These are phyloP conservation scores for Meredithiella fracta DNA, from an alignment of 2,329 filamentous ascomycete species.

Conservation along the genomic window DNA sequence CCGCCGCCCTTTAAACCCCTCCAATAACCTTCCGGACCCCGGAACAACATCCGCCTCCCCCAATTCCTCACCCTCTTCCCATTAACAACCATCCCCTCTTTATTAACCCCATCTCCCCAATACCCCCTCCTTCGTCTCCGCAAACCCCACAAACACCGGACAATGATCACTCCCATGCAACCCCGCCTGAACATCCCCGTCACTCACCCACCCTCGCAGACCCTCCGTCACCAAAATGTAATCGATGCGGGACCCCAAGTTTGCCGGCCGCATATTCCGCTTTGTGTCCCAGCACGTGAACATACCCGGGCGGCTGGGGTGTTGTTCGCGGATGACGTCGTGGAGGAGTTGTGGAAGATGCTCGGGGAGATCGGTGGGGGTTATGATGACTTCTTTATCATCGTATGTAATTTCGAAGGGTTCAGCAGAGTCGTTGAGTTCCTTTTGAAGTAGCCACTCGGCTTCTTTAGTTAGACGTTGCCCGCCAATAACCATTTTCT, in stretches of 20 bases:
- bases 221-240: conserved; percentile 71
- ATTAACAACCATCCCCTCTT: conserved; percentile 49
- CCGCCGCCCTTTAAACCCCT: conserved; percentile 70
- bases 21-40: conserved; percentile 66
- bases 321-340: conserved; percentile 70
- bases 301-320: conserved; percentile 71
- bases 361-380: neutral
- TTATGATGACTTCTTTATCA: conserved; percentile 48
- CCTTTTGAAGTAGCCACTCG: conserved; percentile 31
- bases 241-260: conserved; percentile 85
- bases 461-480: conserved; percentile 17
- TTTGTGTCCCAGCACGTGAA: conserved; percentile 96
- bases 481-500: conserved; percentile 65
- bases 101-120: conserved; percentile 61
- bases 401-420: too few relatives aligned
- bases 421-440: too few relatives aligned
- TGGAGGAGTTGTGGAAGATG: conserved; percentile 45
- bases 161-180: conserved; percentile 94
- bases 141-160: conserved; percentile 66
- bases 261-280: conserved; percentile 87
- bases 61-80: conserved; percentile 54
- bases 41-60: conserved; percentile 49
- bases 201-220: conserved; percentile 65
- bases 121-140: conserved; percentile 38
- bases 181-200: conserved; percentile 78